Conservation (phyloP, 2,329 filamentous ascomycete species). For the Pseudogymnoascus sp. region DNA sequence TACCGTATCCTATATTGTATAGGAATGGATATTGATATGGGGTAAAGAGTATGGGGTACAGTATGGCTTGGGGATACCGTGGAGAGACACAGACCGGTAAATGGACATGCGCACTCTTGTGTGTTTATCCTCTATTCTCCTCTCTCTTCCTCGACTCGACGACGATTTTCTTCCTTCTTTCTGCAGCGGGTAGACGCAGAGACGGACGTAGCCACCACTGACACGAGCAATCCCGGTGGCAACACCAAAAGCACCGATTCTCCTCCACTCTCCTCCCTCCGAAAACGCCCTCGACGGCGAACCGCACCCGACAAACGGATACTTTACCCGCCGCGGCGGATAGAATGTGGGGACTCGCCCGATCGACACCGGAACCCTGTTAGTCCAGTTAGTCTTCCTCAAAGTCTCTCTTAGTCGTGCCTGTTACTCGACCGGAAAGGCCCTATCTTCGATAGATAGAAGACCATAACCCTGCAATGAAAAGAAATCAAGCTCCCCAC, state of each 20-base stretch:
- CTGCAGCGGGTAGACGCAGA: not conserved
- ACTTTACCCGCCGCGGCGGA: conserved; percentile 4
- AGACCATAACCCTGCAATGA: not conserved
- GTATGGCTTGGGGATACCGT: too few relatives aligned
- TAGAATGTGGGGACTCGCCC: not conserved
- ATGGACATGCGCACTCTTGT: too few relatives aligned
- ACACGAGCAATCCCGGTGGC: not conserved
- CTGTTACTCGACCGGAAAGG: conserved; percentile 5
- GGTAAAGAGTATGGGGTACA: not conserved
- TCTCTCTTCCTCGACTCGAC: not conserved
- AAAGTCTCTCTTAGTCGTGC: conserved; percentile 4
- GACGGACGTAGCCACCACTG: not conserved
- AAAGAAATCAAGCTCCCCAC: conserved; percentile 5
- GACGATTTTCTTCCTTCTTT: not conserved
- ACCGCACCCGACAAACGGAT: conserved; percentile 2
- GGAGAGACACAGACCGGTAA: too few relatives aligned
- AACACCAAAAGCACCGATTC: not conserved
- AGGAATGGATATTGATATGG: not conserved
- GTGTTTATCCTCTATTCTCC: too few relatives aligned
- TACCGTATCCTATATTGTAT: not conserved
- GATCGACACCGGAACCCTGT: conserved; percentile 5
- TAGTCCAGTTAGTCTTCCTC: not conserved
- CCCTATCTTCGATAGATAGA: conserved; percentile 2
- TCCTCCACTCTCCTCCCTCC: conserved; percentile 3
- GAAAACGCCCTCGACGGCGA: conserved; percentile 3